phyloP scores from a whole-genome alignment of 108 stramenopile genomes.

The Chaetoceros muelleri region DNA sequence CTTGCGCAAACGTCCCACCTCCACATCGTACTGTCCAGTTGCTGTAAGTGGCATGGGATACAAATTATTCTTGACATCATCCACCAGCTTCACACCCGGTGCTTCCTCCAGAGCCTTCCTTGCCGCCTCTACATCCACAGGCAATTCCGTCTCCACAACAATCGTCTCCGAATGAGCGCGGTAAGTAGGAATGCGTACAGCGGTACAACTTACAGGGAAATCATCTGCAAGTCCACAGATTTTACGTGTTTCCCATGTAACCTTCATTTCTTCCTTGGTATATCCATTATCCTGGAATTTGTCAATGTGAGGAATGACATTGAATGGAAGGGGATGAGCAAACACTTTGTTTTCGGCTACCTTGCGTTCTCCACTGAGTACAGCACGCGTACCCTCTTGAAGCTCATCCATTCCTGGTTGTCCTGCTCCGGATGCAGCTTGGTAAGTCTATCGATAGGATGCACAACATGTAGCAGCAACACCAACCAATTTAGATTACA shows the following conservation, averaged over 20 bases:
- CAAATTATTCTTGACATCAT: constrained; percentile 41
- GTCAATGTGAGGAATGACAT: constrained; percentile 99
- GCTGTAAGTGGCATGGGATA: constrained; percentile 98
- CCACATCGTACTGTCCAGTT: constrained; percentile 90
- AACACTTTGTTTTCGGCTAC: constrained; percentile 74
- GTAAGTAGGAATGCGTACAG: constrained; percentile 95
- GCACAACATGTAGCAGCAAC: not conserved
- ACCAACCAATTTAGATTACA: not conserved
- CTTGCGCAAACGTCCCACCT: constrained; percentile 85
- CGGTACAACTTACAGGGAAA: constrained; percentile 82
- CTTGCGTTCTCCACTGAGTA: constrained; percentile 54
- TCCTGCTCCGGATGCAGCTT: constrained; percentile 84
- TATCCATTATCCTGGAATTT: constrained; percentile 97
- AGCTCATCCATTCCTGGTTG: constrained; percentile 96
- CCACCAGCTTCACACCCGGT: constrained; percentile 77
- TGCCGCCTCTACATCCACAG: constrained; percentile 73
- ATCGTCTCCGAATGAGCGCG: constrained; percentile 96
- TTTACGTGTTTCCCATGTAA: constrained; percentile 96
- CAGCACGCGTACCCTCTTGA: constrained; percentile 63
- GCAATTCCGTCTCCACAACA: constrained; percentile 82
- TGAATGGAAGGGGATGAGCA: constrained; percentile 95
- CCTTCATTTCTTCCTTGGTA: constrained; percentile 99
- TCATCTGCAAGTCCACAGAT: constrained; percentile 78
- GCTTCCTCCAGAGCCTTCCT: constrained; percentile 60
- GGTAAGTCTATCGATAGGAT: constrained; percentile 69